Evolutionary conservation across 75 land plant species (phyloP), one percentile per base, ranked within the genome.

Genomic region (Azolla pinnata): DNA sequence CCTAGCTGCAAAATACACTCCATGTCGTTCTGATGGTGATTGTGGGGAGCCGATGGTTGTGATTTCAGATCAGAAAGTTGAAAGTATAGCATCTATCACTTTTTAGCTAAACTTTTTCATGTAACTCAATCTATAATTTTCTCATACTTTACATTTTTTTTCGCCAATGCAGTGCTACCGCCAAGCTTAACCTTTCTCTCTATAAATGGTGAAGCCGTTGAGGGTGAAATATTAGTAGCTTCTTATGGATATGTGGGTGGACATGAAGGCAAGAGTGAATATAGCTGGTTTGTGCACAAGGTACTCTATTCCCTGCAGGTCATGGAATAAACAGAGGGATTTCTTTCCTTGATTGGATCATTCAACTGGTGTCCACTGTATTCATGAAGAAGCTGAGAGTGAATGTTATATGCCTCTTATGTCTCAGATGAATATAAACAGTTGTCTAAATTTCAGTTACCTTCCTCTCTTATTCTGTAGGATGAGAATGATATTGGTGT

Each of bases 171-270:
- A 89, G 95, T 83, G 68, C 76, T 92, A 47, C 90, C 98, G 17
- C 98, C 98, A 58, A 82, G 87, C 67, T 57, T 92, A 28, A 92
- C 75, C 67, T 92, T 88, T 68, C 72, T 92, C 18, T 79, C 82
- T 21, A 75, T 92, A 14, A 83, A 79, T 74, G 98, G 98, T 52
- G 87, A 85, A 10, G 77, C 65, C 55, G 31, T 52, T 29, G 98
- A 92, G 68, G 95, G 87, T 46, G 95, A 82, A 62, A 74, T 69
- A 5, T 59, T 92, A 70, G 85, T 90, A 26, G 98, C 95, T 57
- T 81, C 89, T 29, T 92, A 92, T 73, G 98, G 95, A 1, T 92
- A 92, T 62, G 72, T 85, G 16, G 98, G 98, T 0, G 98, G 98
- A 16, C 88, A 92, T 64, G 98, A 92, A 64, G 98, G 98, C 21